A percentile compares a stretch with the other conserved stretches of the same genome.
These are phyloP conservation scores for Phytophthora kernoviae DNA, from an alignment of 352 stramenopile genomes.

Conservation along the genomic window DNA sequence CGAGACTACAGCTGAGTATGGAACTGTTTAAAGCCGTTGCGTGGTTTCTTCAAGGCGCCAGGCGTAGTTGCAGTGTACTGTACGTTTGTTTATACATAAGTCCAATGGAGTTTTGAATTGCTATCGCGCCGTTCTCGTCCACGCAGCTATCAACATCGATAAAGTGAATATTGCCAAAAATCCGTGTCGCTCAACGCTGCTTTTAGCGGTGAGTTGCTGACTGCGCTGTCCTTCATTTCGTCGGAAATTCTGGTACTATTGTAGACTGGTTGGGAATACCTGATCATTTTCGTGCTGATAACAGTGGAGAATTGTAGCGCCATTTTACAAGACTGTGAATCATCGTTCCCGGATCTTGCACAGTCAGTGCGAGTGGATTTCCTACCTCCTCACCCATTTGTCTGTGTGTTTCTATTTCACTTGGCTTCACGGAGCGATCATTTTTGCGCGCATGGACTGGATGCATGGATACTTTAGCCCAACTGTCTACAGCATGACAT, in stretches of 20 bases:
- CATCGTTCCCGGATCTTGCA: constrained; percentile 3
- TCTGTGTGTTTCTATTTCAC: constrained; percentile 23
- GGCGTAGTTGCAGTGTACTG: constrained; percentile 18
- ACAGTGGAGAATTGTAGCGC: neutral
- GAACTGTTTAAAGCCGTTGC: constrained; percentile 40
- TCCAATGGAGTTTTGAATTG: constrained; percentile 23
- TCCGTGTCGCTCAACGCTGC: too few relatives aligned
- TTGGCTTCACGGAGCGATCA: too few relatives aligned
- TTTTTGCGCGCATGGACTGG: too few relatives aligned
- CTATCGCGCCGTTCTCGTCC: constrained; percentile 4
- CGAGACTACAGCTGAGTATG: constrained; percentile 56
- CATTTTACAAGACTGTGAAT: constrained; percentile 14
- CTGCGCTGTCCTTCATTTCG: too few relatives aligned
- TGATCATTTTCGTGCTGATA: too few relatives aligned
- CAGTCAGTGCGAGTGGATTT: constrained; percentile 3
- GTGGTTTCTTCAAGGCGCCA: neutral
- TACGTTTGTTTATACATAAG: constrained; percentile 37
- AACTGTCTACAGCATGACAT: too few relatives aligned
- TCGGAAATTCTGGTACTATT: too few relatives aligned
- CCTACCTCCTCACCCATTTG: constrained; percentile 10
- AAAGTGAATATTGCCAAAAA: too few relatives aligned
- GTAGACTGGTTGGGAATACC: too few relatives aligned
- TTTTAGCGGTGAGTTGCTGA: too few relatives aligned
- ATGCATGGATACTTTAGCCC: too few relatives aligned
- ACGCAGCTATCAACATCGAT: too few relatives aligned